Base-by-base conservation (phyloP, 208 protist genomes). In the Crithidia bombi region DNA sequence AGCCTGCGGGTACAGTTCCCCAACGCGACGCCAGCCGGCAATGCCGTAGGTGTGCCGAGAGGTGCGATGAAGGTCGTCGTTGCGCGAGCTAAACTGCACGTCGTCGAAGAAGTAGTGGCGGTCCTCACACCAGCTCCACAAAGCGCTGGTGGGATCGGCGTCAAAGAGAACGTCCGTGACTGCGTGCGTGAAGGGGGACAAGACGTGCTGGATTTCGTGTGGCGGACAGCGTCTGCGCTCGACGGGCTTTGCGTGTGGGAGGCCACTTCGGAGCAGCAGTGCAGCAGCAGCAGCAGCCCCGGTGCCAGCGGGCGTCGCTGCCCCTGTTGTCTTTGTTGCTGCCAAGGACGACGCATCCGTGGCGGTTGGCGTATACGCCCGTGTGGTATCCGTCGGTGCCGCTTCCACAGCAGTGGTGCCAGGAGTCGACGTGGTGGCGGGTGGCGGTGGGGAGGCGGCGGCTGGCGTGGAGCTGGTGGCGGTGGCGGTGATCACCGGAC, bases 121-220 rank as follows among this genome's bases (percentile, higher is more conserved):
- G 9, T 71, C 55, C 47, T 73, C 56, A 64, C 89, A 94, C 19
- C 87, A 71, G 28, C 67, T 15, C 39, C 76, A 66, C 14, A 94
- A 47, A 19, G 64, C 59, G 0, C 69, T 38, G 15, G 91, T 72
- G 1, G 89, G 89, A 59, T 94, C 79, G 10, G 78, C 79, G 67
- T 96, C 87, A 65, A 92, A 93, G 1, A 96, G 73, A 11, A 87
- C 21, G 1, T 83, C 73, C 46, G 82, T 70, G 23, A 91, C 65
- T 17, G 63, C 65, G 33, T 68, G 47, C 1, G 73, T 66, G 64
- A 86, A 82, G 19, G 33, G 33, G 28, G 64, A 25, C 2, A 93
- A 58, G 15, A 75, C 64, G 21, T 49, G 58, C 64, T 87, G 71
- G 12, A 86, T 39, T 28, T 84, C 82, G 47, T 85, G 65, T 2